These are phyloP conservation scores for Fremontodendron californicum DNA, from an alignment of 345 rosid genomes.

Conservation along the genomic window DNA sequence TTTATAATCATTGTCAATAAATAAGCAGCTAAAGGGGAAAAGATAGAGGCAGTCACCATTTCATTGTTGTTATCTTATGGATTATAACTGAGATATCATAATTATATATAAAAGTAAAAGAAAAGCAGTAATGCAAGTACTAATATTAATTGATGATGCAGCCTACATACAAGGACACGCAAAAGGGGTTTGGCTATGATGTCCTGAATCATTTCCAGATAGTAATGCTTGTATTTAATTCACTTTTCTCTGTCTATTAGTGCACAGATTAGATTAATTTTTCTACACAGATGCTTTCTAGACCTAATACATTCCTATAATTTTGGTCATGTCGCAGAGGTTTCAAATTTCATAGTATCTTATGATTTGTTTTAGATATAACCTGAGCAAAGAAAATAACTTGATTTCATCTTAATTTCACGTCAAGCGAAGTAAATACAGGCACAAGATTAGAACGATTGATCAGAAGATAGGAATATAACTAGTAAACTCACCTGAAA, in stretches of 20 bases:
- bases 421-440: background rate
- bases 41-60: background rate
- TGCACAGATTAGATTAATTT: background rate
- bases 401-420: background rate
- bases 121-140: background rate
- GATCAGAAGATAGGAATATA: background rate
- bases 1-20: background rate
- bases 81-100: background rate
- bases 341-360: background rate
- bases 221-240: background rate
- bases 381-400: background rate
- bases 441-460: background rate
- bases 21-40: background rate
- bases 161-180: background rate
- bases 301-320: background rate
- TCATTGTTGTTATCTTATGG: background rate
- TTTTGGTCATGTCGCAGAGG: background rate
- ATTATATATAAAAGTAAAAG: background rate
- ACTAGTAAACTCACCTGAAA: conserved; percentile 63
- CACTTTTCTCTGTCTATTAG: background rate
- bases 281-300: background rate
- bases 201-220: background rate
- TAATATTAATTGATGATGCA: background rate
- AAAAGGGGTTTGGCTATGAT: background rate
- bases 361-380: background rate